Evolutionary conservation across 441 rosid species (phyloP), one percentile per base, ranked within the genome.

Genomic region (Capsella rubella): DNA sequence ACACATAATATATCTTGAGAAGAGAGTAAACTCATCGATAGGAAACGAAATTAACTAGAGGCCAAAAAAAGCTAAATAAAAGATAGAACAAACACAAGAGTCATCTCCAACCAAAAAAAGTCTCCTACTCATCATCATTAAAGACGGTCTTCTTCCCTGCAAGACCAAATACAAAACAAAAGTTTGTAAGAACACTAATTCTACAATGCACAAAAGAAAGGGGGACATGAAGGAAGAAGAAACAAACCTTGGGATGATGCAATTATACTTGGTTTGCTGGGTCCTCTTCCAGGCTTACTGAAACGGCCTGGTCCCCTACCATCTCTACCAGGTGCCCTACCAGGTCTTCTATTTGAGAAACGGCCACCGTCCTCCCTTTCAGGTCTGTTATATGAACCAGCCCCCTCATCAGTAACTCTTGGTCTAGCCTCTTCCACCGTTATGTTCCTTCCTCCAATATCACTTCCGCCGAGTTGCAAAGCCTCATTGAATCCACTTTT

Each of bases 111-210:
- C 31, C 3, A 47, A 47, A 47, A 58, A 37, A 39, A 49, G 50
- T n/a, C 27, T 54, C 53, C 62, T 54, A 80, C 39, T 85, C 82
- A 13, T 85, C 88, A 27, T 82, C 77, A 6, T 69, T 29, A 37
- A 91, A 90, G 25, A 85, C 83, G 6, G 82, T 90, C 82, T 85
- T 91, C 84, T 73, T 87, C 32, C 92, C 97, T 89, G 89, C 79
- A 78, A 69, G 15, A 60, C 4, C 21, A 77, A 21, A 32, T 39
- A 53, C 74, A 50, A 47, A 69, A 53, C 21, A n/a, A 31, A 56
- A 9, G 31, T 14, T 69, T 39, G 49, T 35, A 45, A 61, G 21
- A 63, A 63, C 21, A 31, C 43, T 21, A 34, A 54, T 52, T 56
- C 53, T 37, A 69, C 35, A 68, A 27, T 6, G 29, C 51, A 46